A percentile compares a stretch with the other conserved stretches of the same genome.
phyloP scores from a whole-genome alignment of 257 asterid genomes.

The Jasminum sambac region DNA sequence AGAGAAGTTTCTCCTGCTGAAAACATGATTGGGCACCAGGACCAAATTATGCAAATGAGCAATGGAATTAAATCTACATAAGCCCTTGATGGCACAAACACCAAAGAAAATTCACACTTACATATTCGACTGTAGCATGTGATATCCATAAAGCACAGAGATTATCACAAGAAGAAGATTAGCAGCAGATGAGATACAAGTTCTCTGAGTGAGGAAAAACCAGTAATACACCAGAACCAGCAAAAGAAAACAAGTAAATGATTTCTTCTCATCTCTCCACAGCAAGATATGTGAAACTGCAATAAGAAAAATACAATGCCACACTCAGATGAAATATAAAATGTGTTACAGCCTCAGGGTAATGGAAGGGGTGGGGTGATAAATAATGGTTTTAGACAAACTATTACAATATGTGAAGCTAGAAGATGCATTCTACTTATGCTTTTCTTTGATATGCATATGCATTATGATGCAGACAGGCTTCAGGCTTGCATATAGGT shows the following conservation, averaged over 20 bases:
- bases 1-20: neutral
- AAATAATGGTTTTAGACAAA: neutral
- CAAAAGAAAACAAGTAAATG: constrained; percentile 60
- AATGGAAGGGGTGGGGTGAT: neutral
- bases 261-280: constrained; percentile 92
- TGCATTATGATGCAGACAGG: neutral
- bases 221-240: constrained; percentile 66
- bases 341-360: neutral
- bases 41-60: neutral
- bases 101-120: constrained; percentile 37
- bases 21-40: neutral
- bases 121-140: constrained; percentile 59
- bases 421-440: neutral
- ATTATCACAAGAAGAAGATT: constrained; percentile 60
- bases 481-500: neutral
- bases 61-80: neutral
- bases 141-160: constrained; percentile 57
- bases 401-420: neutral
- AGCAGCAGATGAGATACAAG: constrained; percentile 74
- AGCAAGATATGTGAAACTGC: constrained; percentile 92
- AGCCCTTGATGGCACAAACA: neutral
- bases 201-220: constrained; percentile 79
- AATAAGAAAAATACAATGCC: constrained; percentile 31
- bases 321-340: constrained; percentile 18
- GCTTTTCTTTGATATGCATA: neutral